Evolutionary conservation across 129 eudicot species (phyloP), one percentile per base, ranked within the genome.

Genomic region (Oenanthe sinensis): DNA sequence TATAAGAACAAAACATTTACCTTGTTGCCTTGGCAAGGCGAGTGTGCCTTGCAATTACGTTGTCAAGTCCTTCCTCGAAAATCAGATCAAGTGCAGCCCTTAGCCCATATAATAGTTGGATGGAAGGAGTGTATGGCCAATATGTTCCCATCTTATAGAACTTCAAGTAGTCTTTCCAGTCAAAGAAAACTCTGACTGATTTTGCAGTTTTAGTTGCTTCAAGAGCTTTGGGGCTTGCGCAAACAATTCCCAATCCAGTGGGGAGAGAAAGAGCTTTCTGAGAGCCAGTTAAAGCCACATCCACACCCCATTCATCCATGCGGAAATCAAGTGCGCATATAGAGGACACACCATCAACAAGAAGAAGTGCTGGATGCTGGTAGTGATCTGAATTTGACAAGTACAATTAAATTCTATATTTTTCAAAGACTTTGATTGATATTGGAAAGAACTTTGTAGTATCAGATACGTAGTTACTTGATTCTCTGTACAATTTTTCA

Each of bases 81-180:
- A 92, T 48, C 88, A 96, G 97, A 69, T 96, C 99, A 47, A 96
- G 86, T 75, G 97, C 99, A 24, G 96, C 94, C 84, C 89, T 90
- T 0, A 96, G 90, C 49, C 99, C 99, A 79, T 96, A 96, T 46
- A 96, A 48, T 28, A 96, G 96, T 71, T 96, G 99, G 55, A 96
- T 91, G 60, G 99, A 96, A 76, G 99, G 99, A 50, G 99, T 96
- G 94, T 96, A 96, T 0, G 99, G 99, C 99, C 99, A 96, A 70
- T 88, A 92, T 6, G 96, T 92, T 43, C 99, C 99, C 87, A 96
- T 24, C 60, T 96, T 92, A 83, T 96, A 96, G 91, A 92, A 96
- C 84, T 96, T 96, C 88, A 96, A 75, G 89, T 96, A 95, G 65
- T 95, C 97, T 36, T 88, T 88, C 99, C 99, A 95, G 82, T 95